Base-by-base conservation (phyloP, 306 rosid genomes). In the Sicyos baderoa region DNA sequence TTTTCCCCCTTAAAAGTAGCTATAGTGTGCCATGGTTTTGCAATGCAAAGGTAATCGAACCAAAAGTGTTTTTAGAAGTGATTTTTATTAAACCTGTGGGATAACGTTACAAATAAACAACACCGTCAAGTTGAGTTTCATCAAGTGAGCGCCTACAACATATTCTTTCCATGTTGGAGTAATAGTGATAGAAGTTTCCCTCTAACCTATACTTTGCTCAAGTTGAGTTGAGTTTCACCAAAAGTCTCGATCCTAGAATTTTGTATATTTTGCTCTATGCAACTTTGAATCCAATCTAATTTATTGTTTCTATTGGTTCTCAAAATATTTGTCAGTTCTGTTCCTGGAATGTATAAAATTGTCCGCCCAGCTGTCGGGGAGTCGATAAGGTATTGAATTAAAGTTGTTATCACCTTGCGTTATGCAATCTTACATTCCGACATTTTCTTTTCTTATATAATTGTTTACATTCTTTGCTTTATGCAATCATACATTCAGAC, bases 351-450 rank as follows among this genome's bases (percentile, higher is more conserved):
- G 80, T 88, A 82, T 76, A 93, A 89, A 79, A 90, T 82, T 74
- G 94, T 93, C 55, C 99, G 99, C 9, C 99, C 99, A 15, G 91
- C 96, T 6, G 94, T 90, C 84, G 97, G 99, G 76, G 99, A 93
- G 88, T 90, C 99, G 13, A 57, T 80, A 55, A 84, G 97, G 99
- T 94, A 86, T 74, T 71, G 19, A 17, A 48, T 8, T 42, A 14
- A 47, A 66, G 7, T 66, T 40, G 54, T 81, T 71, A 22, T 72
- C 44, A 15, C 21, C 55, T 72, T 53, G 72, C 50, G 54, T 49
- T 67, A 23, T 70, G 75, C 71, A 48, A 42, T 63, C 69, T 11
- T 44, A 52, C 29, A 44, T n/a, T 5, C 27, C 3, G 1, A 17
- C 18, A 49, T 35, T n/a, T 69, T 1, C 9, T 29, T 6, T 2